Evolutionary conservation across 1,284 basidiomycete genomes (phyloP), one percentile per base, ranked within the genome.

Genomic region (Thecaphora thlaspeos): DNA sequence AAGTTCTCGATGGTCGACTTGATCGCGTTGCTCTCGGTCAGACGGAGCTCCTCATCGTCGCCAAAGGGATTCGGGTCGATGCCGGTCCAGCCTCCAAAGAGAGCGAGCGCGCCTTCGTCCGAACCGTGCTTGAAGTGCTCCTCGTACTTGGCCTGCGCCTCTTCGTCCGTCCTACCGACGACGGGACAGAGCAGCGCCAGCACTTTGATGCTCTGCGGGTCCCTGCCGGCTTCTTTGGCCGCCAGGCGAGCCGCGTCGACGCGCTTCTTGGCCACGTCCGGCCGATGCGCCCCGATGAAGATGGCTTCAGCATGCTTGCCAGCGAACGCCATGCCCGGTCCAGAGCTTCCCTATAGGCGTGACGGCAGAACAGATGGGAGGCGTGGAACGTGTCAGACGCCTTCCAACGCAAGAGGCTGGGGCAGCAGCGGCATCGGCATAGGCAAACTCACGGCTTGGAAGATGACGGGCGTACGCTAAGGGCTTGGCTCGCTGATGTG

Each of bases 271-370:
- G 75, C 76, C 9, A 76, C 66, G 2, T 59, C 52, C 24, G 67
- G 69, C 21, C 61, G 57, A 60, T 74, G 71, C 1, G 71, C 70
- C 4, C 68, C 71, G 52, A 79, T 74, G 48, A 79, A 79, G 34
- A 79, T 75, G 19, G 71, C 75, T 51, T 79, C 78, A 28, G 78
- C 77, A 48, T 79, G 78, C 45, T 72, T 71, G 32, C 71, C 74
- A 0, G 70, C 77, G 39, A 79, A 79, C 1, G 62, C 70, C 53
- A 77, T 64, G 3, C 78, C 78, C 0, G 73, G 68, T 12, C 68
- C 61, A 1, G 70, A 74, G 2, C 68, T 68, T 10, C 78, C 78
- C 42, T 52, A 38, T 24, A 17, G n/a, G 23, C n/a, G 38, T 26
- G 30, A 8, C 10, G n/a, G n/a, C n/a, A n/a, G n/a, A 43, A 46